Evolutionary conservation across 2,329 filamentous ascomycete genomes (phyloP).

Genomic region (Anisogramma anomala): DNA sequence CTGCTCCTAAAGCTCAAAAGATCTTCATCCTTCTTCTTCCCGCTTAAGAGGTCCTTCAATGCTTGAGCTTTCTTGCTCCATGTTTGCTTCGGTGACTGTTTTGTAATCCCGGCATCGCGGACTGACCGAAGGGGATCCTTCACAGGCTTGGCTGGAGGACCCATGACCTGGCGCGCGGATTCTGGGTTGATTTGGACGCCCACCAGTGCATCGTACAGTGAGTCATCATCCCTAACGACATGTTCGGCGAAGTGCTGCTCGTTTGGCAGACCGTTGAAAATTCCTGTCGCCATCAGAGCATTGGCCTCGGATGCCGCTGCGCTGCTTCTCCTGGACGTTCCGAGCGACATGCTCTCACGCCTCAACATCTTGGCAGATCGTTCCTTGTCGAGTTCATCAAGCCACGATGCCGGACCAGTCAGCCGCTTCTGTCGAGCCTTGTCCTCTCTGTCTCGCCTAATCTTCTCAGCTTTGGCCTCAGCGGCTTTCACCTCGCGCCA

Average conservation of each 20-base stretch:
- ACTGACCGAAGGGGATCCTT: conserved; percentile 14
- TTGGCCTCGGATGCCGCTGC: conserved; percentile 22
- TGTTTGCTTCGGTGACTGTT: conserved; percentile 6
- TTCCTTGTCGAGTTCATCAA: conserved; percentile 14
- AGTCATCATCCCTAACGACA: conserved; percentile 24
- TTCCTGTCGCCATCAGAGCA: conserved; percentile 30
- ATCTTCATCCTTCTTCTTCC: conserved; percentile 13
- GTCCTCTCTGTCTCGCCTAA: conserved; percentile 27
- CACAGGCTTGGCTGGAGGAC: conserved; percentile 10
- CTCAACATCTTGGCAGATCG: conserved; percentile 21
- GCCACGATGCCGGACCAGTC: conserved; percentile 11
- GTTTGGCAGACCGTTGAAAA: conserved; percentile 30
- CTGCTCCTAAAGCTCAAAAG: conserved; percentile 14
- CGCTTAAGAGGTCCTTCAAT: conserved; percentile 9
- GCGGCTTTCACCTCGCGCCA: conserved; percentile 30
- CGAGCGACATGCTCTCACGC: conserved; percentile 17
- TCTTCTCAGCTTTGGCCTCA: conserved; percentile 23
- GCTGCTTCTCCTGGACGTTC: conserved; percentile 22
- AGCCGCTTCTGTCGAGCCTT: conserved; percentile 19
- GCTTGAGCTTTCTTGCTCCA: conserved; percentile 12
- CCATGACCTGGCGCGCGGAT: conserved; percentile 10
- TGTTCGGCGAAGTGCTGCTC: conserved; percentile 25
- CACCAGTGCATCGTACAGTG: conserved; percentile 12
- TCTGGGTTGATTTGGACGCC: conserved; percentile 12
- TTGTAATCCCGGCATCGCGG: conserved; percentile 9